Base-by-base conservation (phyloP, 2,329 filamentous ascomycete genomes). In the Xylaria polymorpha region DNA sequence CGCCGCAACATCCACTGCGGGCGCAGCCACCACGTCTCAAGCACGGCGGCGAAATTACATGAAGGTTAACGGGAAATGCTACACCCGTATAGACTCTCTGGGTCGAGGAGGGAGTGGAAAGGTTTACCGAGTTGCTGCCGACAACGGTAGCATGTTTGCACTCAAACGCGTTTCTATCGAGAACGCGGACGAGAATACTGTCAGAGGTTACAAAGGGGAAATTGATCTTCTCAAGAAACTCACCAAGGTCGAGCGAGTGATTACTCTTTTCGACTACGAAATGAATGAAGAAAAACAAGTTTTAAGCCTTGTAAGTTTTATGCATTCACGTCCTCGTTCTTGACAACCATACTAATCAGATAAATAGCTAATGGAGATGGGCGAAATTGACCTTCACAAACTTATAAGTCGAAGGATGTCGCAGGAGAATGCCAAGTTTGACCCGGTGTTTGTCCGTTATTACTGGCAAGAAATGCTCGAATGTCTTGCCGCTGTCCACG, bases 381-480 rank as follows among this genome's bases (percentile, higher is more conserved):
- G 96, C 72, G 96, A 99, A 81, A 89, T 95, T 25, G 96, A 99
- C 80, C 87, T 99, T 76, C 92, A 97, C 77, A 93, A 91, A 64
- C 90, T 98, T 63, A 87, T 99, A 72, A 91, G 90, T 88, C 90
- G 72, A 89, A 90, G 10, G 84, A 93, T 75, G 93, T 65, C 63
- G 1, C 10, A 56, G 0, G 91, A 94, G 69, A 88, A 92, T 63
- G 88, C 92, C 46, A 88, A 86, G 68, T 91, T 99, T 69, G 96
- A 99, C 78, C 87, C 93, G 1, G 92, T 92, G 62, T 98, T 98
- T 79, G 94, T 96, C 14, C 92, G 96, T n/a, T 97, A 93, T 81
- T 97, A 97, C 84, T 99, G 96, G 96, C 96, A 97, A 80, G 96
- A 99, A 82, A 99, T 99, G 96, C 90, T 99, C 20, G 94, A 97